Evolutionary conservation across 208 protist genomes (phyloP).

Genomic region (Trypanosoma boissoni): DNA sequence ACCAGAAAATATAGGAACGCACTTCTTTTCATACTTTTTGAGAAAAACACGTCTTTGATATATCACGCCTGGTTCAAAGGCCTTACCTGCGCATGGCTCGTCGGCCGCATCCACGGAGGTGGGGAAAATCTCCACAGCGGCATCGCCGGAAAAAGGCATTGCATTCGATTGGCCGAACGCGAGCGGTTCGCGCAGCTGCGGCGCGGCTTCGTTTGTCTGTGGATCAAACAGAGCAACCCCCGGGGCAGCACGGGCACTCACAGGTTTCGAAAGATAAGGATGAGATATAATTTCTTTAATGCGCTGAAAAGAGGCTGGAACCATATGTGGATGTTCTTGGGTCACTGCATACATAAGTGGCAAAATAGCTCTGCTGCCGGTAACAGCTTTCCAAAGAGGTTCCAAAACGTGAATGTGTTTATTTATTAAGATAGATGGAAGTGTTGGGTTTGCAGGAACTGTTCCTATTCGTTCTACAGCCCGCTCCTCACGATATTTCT

Average conservation of each 20-base stretch:
- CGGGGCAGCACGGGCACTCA: slow-evolving; percentile 75
- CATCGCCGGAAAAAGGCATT: slow-evolving; percentile 15
- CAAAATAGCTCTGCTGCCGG: slow-evolving; percentile 74
- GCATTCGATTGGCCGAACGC: slow-evolving; percentile 8
- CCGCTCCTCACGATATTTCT: slow-evolving; percentile 40
- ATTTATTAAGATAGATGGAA: slow-evolving; percentile 78
- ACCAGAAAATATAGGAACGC: slow-evolving; percentile 77
- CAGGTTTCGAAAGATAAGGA: slow-evolving; percentile 68
- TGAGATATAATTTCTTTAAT: slow-evolving; percentile 55
- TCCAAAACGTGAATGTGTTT: slow-evolving; percentile 68
- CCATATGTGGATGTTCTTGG: slow-evolving; percentile 59
- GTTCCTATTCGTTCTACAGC: not conserved
- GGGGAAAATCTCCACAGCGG: slow-evolving; percentile 4
- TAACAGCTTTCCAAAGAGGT: slow-evolving; percentile 78
- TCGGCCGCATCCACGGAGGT: slow-evolving; percentile 43
- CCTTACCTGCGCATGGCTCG: slow-evolving; percentile 49
- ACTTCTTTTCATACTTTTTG: slow-evolving; percentile 68
- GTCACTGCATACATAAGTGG: slow-evolving; percentile 68
- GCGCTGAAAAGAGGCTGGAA: slow-evolving; percentile 52
- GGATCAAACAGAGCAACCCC: slow-evolving; percentile 75
- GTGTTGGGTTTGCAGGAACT: slow-evolving; percentile 25
- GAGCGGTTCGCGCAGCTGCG: slow-evolving; percentile 14
- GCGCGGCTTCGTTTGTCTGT: slow-evolving; percentile 37
- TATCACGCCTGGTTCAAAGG: slow-evolving; percentile 64
- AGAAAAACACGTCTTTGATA: slow-evolving; percentile 70